phyloP scores from a whole-genome alignment of 2,329 filamentous ascomycete genomes.

The Ceratocystis lukuohia region DNA sequence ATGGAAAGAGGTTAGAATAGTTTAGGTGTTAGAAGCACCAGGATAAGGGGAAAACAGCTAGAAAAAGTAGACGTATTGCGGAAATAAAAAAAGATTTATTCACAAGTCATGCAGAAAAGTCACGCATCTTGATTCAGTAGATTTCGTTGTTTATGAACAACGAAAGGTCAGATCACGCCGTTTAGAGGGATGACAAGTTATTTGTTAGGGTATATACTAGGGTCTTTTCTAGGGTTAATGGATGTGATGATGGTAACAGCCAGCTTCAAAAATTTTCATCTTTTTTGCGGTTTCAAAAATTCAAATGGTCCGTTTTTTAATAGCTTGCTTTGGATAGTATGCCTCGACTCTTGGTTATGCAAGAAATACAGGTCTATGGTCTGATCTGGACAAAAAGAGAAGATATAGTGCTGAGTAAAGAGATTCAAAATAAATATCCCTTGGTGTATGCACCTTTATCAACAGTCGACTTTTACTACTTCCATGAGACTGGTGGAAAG shows the following conservation, averaged over 20 bases:
- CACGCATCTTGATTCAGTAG: not conserved
- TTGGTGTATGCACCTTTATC: not conserved
- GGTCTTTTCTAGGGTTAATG: no score
- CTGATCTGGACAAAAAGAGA: not conserved
- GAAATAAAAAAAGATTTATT: not conserved
- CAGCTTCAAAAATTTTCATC: no score
- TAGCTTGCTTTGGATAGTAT: not conserved
- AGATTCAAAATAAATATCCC: not conserved
- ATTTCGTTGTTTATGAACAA: not conserved
- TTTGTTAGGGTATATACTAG: not conserved
- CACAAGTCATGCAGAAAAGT: not conserved
- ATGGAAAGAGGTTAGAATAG: not conserved
- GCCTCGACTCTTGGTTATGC: not conserved
- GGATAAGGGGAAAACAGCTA: not conserved
- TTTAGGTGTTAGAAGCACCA: not conserved
- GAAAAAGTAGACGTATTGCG: not conserved
- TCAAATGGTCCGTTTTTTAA: not conserved
- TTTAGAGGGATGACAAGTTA: not conserved
- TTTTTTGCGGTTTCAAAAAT: no score
- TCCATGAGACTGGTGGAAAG: conserved; percentile 29
- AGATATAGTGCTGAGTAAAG: not conserved
- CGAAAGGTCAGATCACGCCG: not conserved
- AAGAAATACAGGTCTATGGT: not conserved
- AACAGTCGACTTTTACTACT: conserved; percentile 22
- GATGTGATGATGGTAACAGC: no score